phyloP scores from a whole-genome alignment of 306 rosid species.

The Cicer bijugum region DNA sequence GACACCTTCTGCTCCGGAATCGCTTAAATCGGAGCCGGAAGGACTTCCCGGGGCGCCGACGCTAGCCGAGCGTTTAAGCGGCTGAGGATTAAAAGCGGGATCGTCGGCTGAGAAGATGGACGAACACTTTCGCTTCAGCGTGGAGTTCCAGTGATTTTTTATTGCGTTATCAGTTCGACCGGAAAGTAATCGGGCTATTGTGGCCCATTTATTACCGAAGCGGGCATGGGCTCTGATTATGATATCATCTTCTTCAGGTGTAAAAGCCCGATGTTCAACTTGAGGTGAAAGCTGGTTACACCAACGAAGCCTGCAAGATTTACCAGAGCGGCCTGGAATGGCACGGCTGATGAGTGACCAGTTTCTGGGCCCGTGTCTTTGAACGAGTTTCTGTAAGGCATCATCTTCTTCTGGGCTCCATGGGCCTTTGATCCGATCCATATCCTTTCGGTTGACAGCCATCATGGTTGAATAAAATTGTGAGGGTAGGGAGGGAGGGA shows the following conservation, averaged over 20 bases:
- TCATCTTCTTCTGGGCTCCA: conserved; percentile 98
- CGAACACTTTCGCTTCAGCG: conserved; percentile 77
- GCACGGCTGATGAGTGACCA: conserved; percentile 88
- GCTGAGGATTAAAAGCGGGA: conserved; percentile 48
- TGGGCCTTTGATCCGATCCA: conserved; percentile 98
- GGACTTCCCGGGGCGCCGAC: conserved; percentile 82
- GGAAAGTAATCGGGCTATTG: conserved; percentile 77
- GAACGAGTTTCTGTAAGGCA: conserved; percentile 66
- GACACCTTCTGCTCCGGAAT: conserved; percentile 56
- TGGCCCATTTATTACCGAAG: conserved; percentile 97
- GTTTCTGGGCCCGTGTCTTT: conserved; percentile 81
- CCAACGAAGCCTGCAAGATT: conserved; percentile 96
- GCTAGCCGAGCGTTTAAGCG: conserved; percentile 71
- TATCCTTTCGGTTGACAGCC: conserved; percentile 55
- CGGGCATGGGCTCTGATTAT: conserved; percentile 86
- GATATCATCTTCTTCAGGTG: conserved; percentile 80
- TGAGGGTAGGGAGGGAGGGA: too few species aligned
- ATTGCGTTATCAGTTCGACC: conserved; percentile 98
- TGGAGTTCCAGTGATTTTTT: conserved; percentile 97
- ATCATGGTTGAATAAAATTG: conserved; percentile 6
- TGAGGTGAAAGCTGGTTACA: conserved; percentile 94
- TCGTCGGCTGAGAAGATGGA: conserved; percentile 45
- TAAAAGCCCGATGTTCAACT: conserved; percentile 89
- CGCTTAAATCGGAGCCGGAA: conserved; percentile 81
- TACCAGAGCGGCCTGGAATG: conserved; percentile 88